A percentile compares a stretch with the other conserved stretches of the same genome.
Conservation (phyloP, 176 grass and related monocot genomes). For the Chrysopogon serrulatus region DNA sequence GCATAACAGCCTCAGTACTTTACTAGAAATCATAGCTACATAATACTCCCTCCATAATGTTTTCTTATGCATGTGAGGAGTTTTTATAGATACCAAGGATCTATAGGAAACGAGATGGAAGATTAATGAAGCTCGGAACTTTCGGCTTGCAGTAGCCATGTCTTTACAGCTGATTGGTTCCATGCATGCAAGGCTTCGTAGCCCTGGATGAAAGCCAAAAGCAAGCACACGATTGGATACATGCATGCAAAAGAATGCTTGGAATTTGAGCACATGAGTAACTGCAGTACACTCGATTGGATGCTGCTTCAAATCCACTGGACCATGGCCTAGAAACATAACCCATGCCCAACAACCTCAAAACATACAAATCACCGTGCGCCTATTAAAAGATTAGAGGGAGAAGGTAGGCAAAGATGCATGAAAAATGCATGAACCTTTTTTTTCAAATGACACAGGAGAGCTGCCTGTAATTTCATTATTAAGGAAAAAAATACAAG, state of each 20-base stretch:
- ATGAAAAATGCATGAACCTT: background rate
- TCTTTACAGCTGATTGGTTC: background rate
- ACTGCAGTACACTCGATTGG: background rate
- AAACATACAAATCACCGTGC: background rate
- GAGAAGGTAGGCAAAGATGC: slow-evolving; percentile 8
- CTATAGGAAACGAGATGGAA: background rate
- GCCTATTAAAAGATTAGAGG: background rate
- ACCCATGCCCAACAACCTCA: background rate
- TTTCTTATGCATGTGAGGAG: background rate
- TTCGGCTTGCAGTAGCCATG: background rate
- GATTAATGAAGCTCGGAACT: background rate
- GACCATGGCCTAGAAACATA: background rate
- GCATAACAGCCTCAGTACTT: background rate
- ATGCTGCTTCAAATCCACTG: background rate
- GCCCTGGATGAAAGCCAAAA: background rate
- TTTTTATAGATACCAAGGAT: background rate
- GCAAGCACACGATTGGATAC: background rate
- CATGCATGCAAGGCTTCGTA: background rate
- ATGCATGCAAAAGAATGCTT: background rate
- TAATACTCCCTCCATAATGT: background rate
- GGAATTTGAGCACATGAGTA: background rate
- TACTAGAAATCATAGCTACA: background rate
- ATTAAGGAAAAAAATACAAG: background rate
- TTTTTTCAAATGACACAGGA: background rate
- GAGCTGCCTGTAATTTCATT: background rate